Conservation (phyloP, 2,329 filamentous ascomycete species). For the Colletotrichum sp. region DNA sequence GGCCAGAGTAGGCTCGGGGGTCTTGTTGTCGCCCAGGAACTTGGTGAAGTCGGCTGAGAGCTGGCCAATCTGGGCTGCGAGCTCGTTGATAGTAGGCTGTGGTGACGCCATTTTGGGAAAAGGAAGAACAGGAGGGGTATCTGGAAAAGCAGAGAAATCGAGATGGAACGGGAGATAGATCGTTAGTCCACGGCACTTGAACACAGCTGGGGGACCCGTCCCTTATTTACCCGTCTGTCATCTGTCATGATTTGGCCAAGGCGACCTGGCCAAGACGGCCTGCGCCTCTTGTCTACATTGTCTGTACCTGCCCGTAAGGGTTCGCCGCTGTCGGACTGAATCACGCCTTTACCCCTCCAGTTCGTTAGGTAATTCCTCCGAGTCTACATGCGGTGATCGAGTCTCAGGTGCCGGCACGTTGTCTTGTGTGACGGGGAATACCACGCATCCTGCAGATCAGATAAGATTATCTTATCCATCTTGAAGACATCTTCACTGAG, state of each 20-base stretch:
- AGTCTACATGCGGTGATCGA: not conserved
- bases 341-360: not conserved
- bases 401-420: not conserved
- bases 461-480: constrained; percentile 38
- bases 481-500: not conserved
- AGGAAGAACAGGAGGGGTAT: constrained; percentile 14
- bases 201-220: not conserved
- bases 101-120: constrained; percentile 31
- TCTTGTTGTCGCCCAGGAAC: constrained; percentile 45
- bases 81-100: constrained; percentile 41
- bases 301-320: not conserved
- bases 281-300: not conserved
- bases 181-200: not conserved
- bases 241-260: not conserved
- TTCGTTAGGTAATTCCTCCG: constrained; percentile 1
- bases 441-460: constrained; percentile 22
- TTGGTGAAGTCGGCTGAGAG: constrained; percentile 45
- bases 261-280: not conserved
- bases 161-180: not conserved
- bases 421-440: not conserved
- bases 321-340: not conserved
- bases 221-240: not conserved
- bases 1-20: constrained; percentile 45
- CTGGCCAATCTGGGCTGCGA: constrained; percentile 50
- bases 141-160: not conserved